Evolutionary conservation across 1,139 yeast species (phyloP).

Genomic region (Insectozyma bohioensis): DNA sequence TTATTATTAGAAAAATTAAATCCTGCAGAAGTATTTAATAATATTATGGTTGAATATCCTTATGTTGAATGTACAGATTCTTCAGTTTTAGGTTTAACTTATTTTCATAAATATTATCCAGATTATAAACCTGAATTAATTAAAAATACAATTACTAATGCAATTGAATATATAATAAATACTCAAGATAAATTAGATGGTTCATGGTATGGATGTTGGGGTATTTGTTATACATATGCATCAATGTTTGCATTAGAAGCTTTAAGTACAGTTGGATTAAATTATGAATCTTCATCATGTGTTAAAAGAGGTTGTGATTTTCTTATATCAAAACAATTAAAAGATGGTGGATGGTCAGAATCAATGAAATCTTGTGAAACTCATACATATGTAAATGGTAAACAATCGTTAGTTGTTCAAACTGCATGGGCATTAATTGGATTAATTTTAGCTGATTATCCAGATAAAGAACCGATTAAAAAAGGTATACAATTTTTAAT

Average conservation of each 20-base stretch:
- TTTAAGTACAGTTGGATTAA: conserved; percentile 63
- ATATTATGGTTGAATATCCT: conserved; percentile 97
- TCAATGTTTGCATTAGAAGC: conserved; percentile 99
- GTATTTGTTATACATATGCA: conserved; percentile 93
- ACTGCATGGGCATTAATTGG: conserved; percentile 94
- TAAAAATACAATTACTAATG: conserved; percentile 64
- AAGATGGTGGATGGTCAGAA: conserved; percentile 98
- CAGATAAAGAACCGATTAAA: conserved; percentile 60
- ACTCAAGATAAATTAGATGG: conserved; percentile 74
- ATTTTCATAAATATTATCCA: conserved; percentile 64
- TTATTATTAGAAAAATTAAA: conserved; percentile 73
- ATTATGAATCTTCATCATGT: conserved; percentile 57
- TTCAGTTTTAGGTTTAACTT: conserved; percentile 82
- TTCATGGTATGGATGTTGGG: conserved; percentile 99
- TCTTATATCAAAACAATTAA: conserved; percentile 67
- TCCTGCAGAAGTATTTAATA: conserved; percentile 98
- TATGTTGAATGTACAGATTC: conserved; percentile 98
- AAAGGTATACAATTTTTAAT: conserved; percentile 66
- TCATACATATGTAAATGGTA: conserved; percentile 65
- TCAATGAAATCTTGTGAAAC: conserved; percentile 81
- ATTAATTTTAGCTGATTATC: conserved; percentile 76
- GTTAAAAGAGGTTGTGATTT: conserved; percentile 85
- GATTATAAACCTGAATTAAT: conserved; percentile 68
- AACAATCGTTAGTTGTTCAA: conserved; percentile 74
- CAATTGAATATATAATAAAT: conserved; percentile 66